Evolutionary conservation across 2,329 filamentous ascomycete species (phyloP).

Genomic region (Aspergillus sp.): DNA sequence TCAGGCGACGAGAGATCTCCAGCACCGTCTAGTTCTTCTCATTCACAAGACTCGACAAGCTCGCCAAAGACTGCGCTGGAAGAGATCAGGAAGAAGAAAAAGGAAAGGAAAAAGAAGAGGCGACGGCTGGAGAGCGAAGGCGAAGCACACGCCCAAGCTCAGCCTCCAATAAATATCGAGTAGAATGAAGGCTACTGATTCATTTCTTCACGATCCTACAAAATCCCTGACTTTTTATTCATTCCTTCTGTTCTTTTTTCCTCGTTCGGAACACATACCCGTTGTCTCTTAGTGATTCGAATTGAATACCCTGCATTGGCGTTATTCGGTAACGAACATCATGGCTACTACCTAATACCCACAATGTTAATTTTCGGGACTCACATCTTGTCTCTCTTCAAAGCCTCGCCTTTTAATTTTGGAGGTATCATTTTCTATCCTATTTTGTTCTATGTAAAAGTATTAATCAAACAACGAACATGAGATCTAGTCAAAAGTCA

Average conservation of each 20-base stretch:
- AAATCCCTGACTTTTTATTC: background rate
- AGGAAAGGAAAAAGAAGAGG: conserved; percentile 20
- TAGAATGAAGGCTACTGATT: background rate
- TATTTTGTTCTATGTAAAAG: background rate
- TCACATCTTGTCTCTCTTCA: background rate
- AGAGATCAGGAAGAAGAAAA: conserved; percentile 12
- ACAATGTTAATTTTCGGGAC: background rate
- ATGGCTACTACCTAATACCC: background rate
- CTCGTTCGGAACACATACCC: background rate
- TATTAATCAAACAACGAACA: background rate
- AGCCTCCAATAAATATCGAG: background rate
- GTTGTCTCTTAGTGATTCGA: background rate
- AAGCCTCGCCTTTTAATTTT: background rate
- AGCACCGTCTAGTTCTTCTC: background rate
- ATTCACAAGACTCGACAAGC: background rate
- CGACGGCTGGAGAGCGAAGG: conserved; percentile 2
- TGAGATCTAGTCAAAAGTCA: background rate
- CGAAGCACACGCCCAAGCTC: background rate
- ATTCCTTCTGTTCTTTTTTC: background rate
- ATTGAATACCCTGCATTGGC: conserved; percentile 2
- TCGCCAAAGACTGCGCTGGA: background rate
- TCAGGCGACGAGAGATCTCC: conserved; percentile 4
- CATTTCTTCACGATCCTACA: background rate
- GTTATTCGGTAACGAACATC: conserved; percentile 2
- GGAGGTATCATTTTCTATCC: background rate